Conservation (phyloP, 1,139 yeast species). For the Yarrowia galli region DNA sequence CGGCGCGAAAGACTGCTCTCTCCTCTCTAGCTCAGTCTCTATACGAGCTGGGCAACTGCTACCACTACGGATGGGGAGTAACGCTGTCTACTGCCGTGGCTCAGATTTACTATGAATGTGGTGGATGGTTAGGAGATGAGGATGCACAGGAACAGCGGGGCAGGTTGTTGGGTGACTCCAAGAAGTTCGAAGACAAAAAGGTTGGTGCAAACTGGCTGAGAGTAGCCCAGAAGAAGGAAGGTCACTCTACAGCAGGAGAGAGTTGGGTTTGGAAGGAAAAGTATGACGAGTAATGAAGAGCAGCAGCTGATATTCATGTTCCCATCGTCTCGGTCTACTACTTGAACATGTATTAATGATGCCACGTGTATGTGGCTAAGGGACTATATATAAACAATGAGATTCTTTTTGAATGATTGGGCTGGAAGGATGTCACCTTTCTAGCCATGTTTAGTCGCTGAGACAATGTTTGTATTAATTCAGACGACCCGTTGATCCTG, state of each 20-base stretch:
- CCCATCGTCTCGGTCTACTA: not conserved
- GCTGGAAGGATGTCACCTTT: too few species aligned
- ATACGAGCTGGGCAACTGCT: conserved; percentile 51
- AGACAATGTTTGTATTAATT: too few species aligned
- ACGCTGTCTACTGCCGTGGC: conserved; percentile 48
- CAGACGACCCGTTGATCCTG: too few species aligned
- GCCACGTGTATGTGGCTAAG: not conserved
- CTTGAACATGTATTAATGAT: too few species aligned
- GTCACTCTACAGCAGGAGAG: conserved; percentile 49
- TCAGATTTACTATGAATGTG: conserved; percentile 49
- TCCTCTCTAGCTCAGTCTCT: conserved; percentile 47
- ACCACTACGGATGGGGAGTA: conserved; percentile 51
- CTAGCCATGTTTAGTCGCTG: too few species aligned
- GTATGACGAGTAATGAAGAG: conserved; percentile 41
- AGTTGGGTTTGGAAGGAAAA: conserved; percentile 52
- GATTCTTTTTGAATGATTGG: not conserved
- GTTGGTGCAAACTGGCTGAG: conserved; percentile 49
- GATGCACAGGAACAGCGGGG: conserved; percentile 46
- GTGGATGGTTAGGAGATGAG: conserved; percentile 50
- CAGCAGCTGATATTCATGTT: not conserved
- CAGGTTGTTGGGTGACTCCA: conserved; percentile 48
- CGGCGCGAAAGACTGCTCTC: conserved; percentile 47
- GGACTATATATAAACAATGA: not conserved
- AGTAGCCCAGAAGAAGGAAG: conserved; percentile 47
- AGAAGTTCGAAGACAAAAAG: conserved; percentile 46